A percentile compares a stretch with the other conserved stretches of the same genome.
phyloP scores from a whole-genome alignment of 2,329 filamentous ascomycete genomes.

The Hirsutella minnesotensis region DNA sequence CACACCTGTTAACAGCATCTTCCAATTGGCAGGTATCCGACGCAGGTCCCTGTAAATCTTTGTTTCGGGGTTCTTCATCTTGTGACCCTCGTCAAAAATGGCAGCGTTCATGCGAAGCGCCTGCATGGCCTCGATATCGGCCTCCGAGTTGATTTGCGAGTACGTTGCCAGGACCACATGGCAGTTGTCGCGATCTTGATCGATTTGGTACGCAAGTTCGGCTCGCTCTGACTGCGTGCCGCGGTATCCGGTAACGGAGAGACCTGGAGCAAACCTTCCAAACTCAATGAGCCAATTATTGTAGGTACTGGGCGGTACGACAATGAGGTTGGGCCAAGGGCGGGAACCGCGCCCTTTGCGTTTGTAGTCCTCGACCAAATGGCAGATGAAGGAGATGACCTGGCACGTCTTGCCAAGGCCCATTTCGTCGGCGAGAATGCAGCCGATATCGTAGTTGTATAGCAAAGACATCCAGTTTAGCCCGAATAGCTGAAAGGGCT shows the following conservation, averaged over 20 bases:
- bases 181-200: constrained; percentile 53
- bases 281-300: constrained; percentile 96
- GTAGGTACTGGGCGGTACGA: constrained; percentile 86
- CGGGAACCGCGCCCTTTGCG: constrained; percentile 14
- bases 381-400: constrained; percentile 81
- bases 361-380: constrained; percentile 57
- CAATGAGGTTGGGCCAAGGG: constrained; percentile 65
- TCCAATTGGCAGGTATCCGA: constrained; percentile 67
- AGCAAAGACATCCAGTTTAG: constrained; percentile 89
- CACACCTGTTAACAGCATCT: constrained; percentile 55
- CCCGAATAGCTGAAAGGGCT: constrained; percentile 88
- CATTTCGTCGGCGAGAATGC: constrained; percentile 96
- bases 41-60: constrained; percentile 70
- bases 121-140: constrained; percentile 39
- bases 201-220: constrained; percentile 52
- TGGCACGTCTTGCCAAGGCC: constrained; percentile 93
- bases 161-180: constrained; percentile 50
- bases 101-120: constrained; percentile 38
- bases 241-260: constrained; percentile 61
- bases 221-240: constrained; percentile 57
- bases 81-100: constrained; percentile 91
- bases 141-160: constrained; percentile 41
- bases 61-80: constrained; percentile 79
- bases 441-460: constrained; percentile 67
- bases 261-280: constrained; percentile 65